phyloP scores from a whole-genome alignment of 768 basidiomycete genomes.

The Leccinum boreale region DNA sequence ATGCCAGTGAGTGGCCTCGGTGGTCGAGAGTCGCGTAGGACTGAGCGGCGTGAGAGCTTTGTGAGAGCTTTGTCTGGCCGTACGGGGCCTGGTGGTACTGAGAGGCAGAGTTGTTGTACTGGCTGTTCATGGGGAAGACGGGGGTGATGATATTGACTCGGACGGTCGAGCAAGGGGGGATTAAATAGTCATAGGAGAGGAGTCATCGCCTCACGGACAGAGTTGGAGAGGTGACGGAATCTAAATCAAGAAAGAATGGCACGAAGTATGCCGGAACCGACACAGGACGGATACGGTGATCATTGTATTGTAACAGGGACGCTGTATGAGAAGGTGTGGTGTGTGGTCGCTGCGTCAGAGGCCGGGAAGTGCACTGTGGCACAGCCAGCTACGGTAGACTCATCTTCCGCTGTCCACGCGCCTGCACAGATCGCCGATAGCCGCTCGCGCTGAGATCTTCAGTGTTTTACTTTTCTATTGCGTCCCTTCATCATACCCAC shows the following conservation, averaged over 20 bases:
- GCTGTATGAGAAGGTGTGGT: constrained; percentile 13
- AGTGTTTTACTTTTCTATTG: neutral
- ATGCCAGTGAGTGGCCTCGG: constrained; percentile 12
- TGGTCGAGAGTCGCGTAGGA: constrained; percentile 20
- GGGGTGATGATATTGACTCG: neutral
- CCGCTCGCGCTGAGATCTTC: neutral
- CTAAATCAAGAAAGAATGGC: constrained; percentile 21
- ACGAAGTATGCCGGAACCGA: constrained; percentile 29
- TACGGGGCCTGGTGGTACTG: constrained; percentile 12
- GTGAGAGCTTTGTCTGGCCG: constrained; percentile 21
- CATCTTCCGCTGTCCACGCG: constrained; percentile 9
- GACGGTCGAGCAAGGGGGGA: constrained; percentile 1
- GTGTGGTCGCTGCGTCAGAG: constrained; percentile 5
- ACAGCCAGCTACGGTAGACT: constrained; percentile 10
- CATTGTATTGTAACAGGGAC: constrained; percentile 10
- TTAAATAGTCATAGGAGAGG: constrained; percentile 25
- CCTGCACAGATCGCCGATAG: neutral
- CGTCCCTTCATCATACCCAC: neutral
- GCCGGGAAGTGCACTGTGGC: constrained; percentile 11
- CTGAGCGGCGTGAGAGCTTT: constrained; percentile 14
- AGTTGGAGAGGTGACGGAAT: constrained; percentile 14
- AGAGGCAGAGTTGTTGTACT: constrained; percentile 18
- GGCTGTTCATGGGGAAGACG: constrained; percentile 24
- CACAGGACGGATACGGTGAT: constrained; percentile 21
- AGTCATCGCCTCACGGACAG: constrained; percentile 26